Conservation (phyloP, 108 stramenopile genomes). For the Cyclotella kingstonii region DNA sequence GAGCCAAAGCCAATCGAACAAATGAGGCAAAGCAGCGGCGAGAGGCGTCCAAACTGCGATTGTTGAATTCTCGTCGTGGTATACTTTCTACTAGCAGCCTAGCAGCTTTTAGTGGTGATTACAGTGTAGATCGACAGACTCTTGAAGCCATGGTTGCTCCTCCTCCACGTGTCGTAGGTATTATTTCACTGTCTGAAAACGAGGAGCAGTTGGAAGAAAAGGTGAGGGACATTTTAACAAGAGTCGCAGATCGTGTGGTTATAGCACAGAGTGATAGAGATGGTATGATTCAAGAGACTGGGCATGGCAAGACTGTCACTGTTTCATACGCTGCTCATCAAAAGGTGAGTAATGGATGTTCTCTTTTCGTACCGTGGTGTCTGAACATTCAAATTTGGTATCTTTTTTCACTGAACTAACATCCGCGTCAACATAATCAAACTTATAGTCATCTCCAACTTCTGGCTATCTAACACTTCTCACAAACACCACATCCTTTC, state of each 20-base stretch:
- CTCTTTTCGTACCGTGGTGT: not conserved
- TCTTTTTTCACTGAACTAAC: not conserved
- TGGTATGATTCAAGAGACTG: slow-evolving; percentile 9
- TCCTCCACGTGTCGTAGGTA: slow-evolving; percentile 84
- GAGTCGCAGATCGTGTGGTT: slow-evolving; percentile 47
- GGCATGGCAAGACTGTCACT: slow-evolving; percentile 48
- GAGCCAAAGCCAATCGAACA: slow-evolving; percentile 69
- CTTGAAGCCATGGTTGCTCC: slow-evolving; percentile 4
- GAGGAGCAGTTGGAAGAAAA: slow-evolving; percentile 62
- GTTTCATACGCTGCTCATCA: slow-evolving; percentile 71
- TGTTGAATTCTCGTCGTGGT: slow-evolving; percentile 52
- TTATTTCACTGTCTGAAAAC: slow-evolving; percentile 68
- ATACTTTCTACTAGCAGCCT: no score
- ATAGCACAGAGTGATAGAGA: not conserved
- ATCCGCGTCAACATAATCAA: no score
- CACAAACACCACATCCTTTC: slow-evolving; percentile 70
- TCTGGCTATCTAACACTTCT: slow-evolving; percentile 62
- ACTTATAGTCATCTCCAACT: slow-evolving; percentile 2
- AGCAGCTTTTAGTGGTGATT: not conserved
- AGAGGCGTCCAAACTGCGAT: slow-evolving; percentile 47
- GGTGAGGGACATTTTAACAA: slow-evolving; percentile 39
- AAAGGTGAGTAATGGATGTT: slow-evolving; percentile 54
- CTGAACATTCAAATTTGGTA: not conserved
- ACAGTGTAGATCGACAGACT: not conserved
- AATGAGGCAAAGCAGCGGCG: slow-evolving; percentile 64